Evolutionary conservation across 2,329 filamentous ascomycete genomes (phyloP).

Genomic region (Fonsecaea nubica): DNA sequence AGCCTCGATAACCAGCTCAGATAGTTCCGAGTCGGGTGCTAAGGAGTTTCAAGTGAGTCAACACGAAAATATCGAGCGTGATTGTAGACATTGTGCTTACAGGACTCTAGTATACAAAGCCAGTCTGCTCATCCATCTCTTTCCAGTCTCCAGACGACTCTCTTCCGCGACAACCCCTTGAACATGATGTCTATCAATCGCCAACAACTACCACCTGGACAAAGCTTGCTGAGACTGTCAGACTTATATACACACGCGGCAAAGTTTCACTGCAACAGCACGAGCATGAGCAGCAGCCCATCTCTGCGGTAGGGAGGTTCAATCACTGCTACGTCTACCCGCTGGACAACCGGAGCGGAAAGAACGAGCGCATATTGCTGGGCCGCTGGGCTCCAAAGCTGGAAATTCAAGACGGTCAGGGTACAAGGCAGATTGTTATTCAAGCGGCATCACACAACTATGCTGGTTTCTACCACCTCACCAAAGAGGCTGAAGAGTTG

Average conservation of each 20-base stretch:
- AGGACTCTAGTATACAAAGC: neutral
- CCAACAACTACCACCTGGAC: neutral
- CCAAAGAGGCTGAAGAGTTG: constrained; percentile 9
- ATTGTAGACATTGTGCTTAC: neutral
- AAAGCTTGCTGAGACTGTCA: constrained; percentile 9
- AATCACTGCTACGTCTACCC: constrained; percentile 22
- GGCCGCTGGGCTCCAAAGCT: constrained; percentile 4
- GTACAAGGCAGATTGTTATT: constrained; percentile 16
- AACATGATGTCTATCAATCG: constrained; percentile 9
- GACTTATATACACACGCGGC: constrained; percentile 12
- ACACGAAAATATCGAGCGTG: neutral
- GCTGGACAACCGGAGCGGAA: constrained; percentile 19
- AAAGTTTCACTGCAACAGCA: constrained; percentile 5
- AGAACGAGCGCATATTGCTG: constrained; percentile 21
- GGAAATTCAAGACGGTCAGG: constrained; percentile 11
- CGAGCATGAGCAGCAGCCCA: constrained; percentile 2
- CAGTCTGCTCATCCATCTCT: neutral
- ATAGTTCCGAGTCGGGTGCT: neutral
- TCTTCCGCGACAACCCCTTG: neutral
- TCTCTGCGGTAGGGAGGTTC: constrained; percentile 19
- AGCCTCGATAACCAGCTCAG: neutral
- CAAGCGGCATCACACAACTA: constrained; percentile 28
- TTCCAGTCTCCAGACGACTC: neutral
- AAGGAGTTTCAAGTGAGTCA: neutral
- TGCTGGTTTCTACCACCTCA: constrained; percentile 21